phyloP scores from a whole-genome alignment of 345 rosid species.

The Camelina sativa region DNA sequence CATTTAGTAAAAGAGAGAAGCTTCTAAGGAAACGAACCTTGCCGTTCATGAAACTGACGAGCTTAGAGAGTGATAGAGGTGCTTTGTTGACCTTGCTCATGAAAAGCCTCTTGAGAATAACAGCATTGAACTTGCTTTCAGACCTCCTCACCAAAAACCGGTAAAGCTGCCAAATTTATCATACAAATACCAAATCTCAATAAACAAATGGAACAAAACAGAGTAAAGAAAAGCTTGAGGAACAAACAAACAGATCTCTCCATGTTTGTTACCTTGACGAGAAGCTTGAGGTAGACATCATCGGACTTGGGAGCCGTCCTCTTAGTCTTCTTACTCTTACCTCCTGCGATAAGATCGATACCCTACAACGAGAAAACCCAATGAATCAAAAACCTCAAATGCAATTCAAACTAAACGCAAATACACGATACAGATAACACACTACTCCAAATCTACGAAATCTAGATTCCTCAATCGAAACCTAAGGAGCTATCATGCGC shows the following conservation, averaged over 20 bases:
- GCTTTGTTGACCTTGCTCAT: constrained; percentile 96
- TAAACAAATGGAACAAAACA: neutral
- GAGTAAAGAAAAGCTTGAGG: neutral
- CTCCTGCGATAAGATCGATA: constrained; percentile 88
- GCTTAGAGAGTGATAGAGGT: constrained; percentile 83
- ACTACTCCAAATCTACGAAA: neutral
- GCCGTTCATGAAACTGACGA: constrained; percentile 59
- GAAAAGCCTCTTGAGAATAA: constrained; percentile 87
- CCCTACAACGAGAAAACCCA: constrained; percentile 52
- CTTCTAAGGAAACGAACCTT: constrained; percentile 56
- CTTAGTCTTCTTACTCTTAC: constrained; percentile 91
- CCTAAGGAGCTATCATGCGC: neutral
- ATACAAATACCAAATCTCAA: neutral
- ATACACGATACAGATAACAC: neutral
- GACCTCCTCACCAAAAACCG: constrained; percentile 91
- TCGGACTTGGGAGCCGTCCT: constrained; percentile 86
- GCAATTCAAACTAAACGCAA: neutral
- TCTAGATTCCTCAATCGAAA: neutral
- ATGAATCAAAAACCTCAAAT: too few species aligned
- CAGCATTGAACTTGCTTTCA: constrained; percentile 89
- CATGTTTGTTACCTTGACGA: constrained; percentile 71
- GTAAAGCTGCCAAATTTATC: constrained; percentile 54
- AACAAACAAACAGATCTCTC: neutral
- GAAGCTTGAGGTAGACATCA: constrained; percentile 92
- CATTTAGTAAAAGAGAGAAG: neutral